Evolutionary conservation across 78 protist species (phyloP).

Genomic region (Dictyostelium capitatum): DNA sequence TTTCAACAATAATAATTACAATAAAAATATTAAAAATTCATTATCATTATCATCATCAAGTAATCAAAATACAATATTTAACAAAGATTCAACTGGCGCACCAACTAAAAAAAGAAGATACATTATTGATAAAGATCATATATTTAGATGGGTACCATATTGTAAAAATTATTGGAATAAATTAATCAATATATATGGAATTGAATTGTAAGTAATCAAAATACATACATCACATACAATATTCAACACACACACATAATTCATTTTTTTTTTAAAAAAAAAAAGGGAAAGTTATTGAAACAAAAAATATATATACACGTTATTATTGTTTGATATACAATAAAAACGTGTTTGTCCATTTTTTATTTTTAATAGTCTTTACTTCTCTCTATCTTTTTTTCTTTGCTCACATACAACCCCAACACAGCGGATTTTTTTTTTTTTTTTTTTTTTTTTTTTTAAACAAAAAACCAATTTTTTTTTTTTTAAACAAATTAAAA

Average conservation of each 20-base stretch:
- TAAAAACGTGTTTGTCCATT: too few species aligned
- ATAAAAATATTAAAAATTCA: background rate
- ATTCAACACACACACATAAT: background rate
- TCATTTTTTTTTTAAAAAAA: too few species aligned
- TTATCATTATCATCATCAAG: background rate
- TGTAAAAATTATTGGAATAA: conserved; percentile 57
- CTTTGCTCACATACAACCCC: too few species aligned
- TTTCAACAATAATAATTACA: background rate
- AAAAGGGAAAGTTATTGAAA: background rate
- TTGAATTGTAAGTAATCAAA: conserved; percentile 13
- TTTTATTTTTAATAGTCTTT: too few species aligned
- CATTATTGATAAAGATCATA: conserved; percentile 25
- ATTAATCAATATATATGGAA: conserved; percentile 16
- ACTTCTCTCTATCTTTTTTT: too few species aligned
- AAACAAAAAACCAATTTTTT: background rate
- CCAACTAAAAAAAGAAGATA: conserved; percentile 48
- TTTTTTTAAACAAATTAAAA: background rate
- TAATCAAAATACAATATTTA: background rate
- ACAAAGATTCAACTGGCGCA: background rate
- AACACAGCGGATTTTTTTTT: too few species aligned
- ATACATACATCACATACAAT: background rate
- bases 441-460: too few species aligned
- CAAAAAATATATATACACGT: background rate
- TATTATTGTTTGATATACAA: too few species aligned
- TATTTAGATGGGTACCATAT: conserved; percentile 55